Base-by-base conservation (phyloP, 352 stramenopile species). In the Albugo candida region DNA sequence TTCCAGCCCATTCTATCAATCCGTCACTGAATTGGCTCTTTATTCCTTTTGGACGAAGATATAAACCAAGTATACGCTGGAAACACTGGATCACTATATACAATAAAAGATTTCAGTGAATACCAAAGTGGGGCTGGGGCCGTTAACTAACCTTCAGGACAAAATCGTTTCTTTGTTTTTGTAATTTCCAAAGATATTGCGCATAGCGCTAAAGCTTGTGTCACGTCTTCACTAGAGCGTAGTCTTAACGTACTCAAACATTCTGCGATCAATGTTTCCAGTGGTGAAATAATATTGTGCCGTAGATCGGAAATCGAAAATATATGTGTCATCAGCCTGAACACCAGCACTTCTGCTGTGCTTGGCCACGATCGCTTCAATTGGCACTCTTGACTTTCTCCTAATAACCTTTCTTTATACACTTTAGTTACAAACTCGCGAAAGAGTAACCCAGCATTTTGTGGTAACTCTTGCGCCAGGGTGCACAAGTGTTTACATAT, bases 301-400 rank as follows among this genome's bases (percentile, higher is more conserved):
- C 83, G 72, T 58, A 91, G 67, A 67, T 98, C 93, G 5, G 91
- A 96, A 1, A 82, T 81, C 16, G 88, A 87, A 61, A 97, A 98
- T 36, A 98, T 73, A 38, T 92, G 69, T 1, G 67, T 69, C 8
- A 96, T 47, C 10, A 76, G 70, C 48, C 83, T 79, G 49, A 97
- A 81, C 21, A 97, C 61, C 42, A 98, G 61, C 36, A 97, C 55
- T 40, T 92, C 83, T 17, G 82, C 70, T 6, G 91, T 72, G 17
- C 75, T 75, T 14, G 88, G 83, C 84, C 83, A 96, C 24, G 24
- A 31, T 8, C 24, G 24, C 24, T 31, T 31, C 24, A 31, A 10
- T 31, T 8, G 3, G 24, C 24, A 31, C 8, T 31, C 24, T 31
- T 31, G 24, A 8, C 24, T 31, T 31, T 8, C 24, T 31, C 24